These are phyloP conservation scores for Dentipellis fragilis DNA, from an alignment of 768 basidiomycete genomes.

Conservation along the genomic window DNA sequence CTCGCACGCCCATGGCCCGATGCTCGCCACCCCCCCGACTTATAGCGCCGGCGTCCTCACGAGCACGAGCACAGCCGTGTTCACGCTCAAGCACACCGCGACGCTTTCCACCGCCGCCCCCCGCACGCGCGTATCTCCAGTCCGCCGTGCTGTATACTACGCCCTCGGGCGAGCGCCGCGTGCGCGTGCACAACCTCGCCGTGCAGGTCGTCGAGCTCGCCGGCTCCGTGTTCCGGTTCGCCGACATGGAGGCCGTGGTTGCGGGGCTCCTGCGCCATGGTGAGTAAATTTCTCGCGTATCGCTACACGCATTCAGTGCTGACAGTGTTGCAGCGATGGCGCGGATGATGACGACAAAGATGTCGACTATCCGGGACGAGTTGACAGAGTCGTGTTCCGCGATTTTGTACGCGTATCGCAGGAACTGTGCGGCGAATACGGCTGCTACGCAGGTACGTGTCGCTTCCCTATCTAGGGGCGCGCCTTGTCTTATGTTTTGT, in stretches of 20 bases:
- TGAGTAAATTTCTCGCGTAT: constrained; percentile 17
- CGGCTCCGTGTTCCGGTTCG: constrained; percentile 85
- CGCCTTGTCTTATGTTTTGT: constrained; percentile 4
- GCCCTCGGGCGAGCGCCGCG: constrained; percentile 63
- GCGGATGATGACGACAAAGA: constrained; percentile 45
- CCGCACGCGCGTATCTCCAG: constrained; percentile 72
- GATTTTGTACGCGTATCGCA: constrained; percentile 77
- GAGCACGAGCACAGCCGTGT: constrained; percentile 71
- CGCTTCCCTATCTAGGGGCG: neutral
- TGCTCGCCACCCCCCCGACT: constrained; percentile 60
- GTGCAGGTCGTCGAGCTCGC: constrained; percentile 73
- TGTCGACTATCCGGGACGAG: constrained; percentile 73
- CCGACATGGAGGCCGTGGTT: constrained; percentile 81
- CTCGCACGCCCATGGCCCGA: constrained; percentile 61
- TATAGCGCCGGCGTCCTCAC: constrained; percentile 73
- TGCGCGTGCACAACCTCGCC: constrained; percentile 80
- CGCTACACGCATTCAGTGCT: neutral
- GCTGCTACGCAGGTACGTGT: constrained; percentile 62
- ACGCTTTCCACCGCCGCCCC: constrained; percentile 57
- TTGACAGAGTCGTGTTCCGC: constrained; percentile 78
- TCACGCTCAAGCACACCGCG: constrained; percentile 63
- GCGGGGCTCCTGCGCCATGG: constrained; percentile 70
- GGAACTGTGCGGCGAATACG: constrained; percentile 77
- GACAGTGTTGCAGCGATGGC: constrained; percentile 46
- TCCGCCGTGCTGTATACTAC: constrained; percentile 85